Evolutionary conservation across 1,284 basidiomycete species (phyloP).

Genomic region (Anthracocystis setariae): DNA sequence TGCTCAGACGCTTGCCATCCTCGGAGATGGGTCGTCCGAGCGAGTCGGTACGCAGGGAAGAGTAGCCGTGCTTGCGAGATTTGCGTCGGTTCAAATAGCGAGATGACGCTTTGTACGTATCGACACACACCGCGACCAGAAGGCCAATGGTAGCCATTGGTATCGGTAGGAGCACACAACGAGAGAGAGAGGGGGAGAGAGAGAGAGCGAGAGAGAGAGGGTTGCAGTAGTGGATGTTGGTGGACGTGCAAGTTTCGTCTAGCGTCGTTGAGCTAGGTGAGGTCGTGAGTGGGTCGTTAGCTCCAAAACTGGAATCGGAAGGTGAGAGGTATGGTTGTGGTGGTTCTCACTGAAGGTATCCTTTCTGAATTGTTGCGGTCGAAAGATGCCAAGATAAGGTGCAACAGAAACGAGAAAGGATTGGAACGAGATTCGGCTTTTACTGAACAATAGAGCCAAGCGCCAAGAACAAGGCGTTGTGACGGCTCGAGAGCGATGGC

Average conservation of each 20-base stretch:
- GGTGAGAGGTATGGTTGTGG: neutral
- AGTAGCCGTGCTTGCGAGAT: conserved; percentile 48
- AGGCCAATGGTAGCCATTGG: conserved; percentile 35
- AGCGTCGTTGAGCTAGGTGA: neutral
- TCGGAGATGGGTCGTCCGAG: conserved; percentile 41
- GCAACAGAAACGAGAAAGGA: neutral
- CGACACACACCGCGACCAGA: conserved; percentile 41
- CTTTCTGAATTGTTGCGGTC: too few species aligned
- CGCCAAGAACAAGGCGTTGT: neutral
- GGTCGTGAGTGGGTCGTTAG: neutral
- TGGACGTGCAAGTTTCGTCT: neutral
- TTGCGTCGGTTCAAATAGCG: conserved; percentile 42
- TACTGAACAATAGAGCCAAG: neutral
- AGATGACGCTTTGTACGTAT: conserved; percentile 45
- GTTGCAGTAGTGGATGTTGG: neutral
- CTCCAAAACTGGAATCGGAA: neutral
- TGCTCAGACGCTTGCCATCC: conserved; percentile 37
- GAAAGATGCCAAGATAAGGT: neutral
- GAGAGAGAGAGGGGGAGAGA: neutral
- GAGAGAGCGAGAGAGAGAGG: neutral
- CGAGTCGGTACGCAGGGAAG: conserved; percentile 38
- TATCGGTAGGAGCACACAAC: conserved; percentile 9
- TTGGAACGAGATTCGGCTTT: neutral
- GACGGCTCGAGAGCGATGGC: conserved; percentile 1
- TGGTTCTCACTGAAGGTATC: neutral